phyloP scores from a whole-genome alignment of 257 asterid genomes.

The Rhazya stricta region DNA sequence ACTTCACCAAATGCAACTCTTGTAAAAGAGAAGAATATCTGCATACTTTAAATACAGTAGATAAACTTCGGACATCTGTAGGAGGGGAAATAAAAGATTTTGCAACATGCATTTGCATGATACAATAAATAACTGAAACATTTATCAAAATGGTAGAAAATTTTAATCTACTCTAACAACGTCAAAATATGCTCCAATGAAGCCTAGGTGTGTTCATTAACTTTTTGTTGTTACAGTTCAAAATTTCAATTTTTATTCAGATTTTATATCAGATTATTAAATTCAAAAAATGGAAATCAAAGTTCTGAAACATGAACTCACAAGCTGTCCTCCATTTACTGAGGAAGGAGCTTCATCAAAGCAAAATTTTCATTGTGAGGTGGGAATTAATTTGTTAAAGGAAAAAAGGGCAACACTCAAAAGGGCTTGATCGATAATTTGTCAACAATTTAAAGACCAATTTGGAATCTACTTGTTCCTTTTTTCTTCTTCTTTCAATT shows the following conservation, averaged over 20 bases:
- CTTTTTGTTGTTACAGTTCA: too few species aligned
- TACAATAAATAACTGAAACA: neutral
- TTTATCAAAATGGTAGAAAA: neutral
- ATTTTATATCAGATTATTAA: too few species aligned
- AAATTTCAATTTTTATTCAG: too few species aligned
- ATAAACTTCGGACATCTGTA: neutral
- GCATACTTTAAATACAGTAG: neutral
- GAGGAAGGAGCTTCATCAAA: too few species aligned
- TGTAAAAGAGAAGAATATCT: neutral
- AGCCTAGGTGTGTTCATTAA: too few species aligned
- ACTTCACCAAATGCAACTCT: conserved; percentile 4
- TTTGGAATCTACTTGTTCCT: too few species aligned
- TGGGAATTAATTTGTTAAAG: neutral
- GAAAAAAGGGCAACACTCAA: neutral
- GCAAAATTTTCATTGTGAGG: neutral
- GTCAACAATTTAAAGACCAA: neutral
- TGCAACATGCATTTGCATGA: neutral
- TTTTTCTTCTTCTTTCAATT: neutral
- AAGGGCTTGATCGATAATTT: neutral
- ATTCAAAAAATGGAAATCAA: too few species aligned
- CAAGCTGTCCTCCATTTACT: too few species aligned
- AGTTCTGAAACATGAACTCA: too few species aligned
- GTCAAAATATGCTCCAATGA: too few species aligned
- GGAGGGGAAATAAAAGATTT: neutral
- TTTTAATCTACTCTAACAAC: too few species aligned